These are phyloP conservation scores for Glycyrrhiza uralensis DNA, from an alignment of 306 rosid genomes.

Conservation along the genomic window DNA sequence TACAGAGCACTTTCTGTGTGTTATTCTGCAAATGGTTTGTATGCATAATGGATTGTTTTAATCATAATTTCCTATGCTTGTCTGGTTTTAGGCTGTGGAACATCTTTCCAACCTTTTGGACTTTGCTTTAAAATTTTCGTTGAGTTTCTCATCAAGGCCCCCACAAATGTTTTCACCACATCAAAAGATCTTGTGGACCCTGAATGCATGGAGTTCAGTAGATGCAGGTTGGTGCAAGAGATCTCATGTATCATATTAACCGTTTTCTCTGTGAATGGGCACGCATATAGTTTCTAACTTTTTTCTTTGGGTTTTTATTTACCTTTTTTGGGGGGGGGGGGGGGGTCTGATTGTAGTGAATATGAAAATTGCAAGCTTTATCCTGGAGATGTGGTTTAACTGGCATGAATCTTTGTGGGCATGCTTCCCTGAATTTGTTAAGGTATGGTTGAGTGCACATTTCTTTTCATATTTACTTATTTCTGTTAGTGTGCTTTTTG, in stretches of 20 bases:
- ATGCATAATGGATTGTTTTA: background rate
- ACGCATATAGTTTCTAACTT: background rate
- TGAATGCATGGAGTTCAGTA: conserved; percentile 50
- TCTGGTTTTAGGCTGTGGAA: conserved; percentile 41
- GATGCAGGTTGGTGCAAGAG: conserved; percentile 56
- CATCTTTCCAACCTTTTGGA: conserved; percentile 43
- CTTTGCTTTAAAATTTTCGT: conserved; percentile 53
- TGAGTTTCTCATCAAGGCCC: conserved; percentile 75
- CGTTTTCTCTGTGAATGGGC: background rate
- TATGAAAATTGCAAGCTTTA: conserved; percentile 54
- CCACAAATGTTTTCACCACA: conserved; percentile 86
- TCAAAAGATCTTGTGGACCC: conserved; percentile 67
- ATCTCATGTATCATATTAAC: background rate
- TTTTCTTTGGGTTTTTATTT: background rate
- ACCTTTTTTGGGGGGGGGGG: background rate
- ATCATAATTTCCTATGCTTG: conserved; percentile 10
- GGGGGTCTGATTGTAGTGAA: conserved; percentile 37
- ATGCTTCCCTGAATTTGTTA: conserved; percentile 41
- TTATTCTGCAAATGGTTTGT: background rate
- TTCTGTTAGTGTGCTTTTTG: background rate
- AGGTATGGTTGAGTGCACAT: conserved; percentile 38
- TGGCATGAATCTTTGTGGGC: conserved; percentile 94
- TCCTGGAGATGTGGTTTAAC: conserved; percentile 83
- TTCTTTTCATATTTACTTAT: background rate
- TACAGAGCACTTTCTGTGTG: background rate